Base-by-base conservation (phyloP, 148 eudicot genomes). In the Dianthus caryophyllus region DNA sequence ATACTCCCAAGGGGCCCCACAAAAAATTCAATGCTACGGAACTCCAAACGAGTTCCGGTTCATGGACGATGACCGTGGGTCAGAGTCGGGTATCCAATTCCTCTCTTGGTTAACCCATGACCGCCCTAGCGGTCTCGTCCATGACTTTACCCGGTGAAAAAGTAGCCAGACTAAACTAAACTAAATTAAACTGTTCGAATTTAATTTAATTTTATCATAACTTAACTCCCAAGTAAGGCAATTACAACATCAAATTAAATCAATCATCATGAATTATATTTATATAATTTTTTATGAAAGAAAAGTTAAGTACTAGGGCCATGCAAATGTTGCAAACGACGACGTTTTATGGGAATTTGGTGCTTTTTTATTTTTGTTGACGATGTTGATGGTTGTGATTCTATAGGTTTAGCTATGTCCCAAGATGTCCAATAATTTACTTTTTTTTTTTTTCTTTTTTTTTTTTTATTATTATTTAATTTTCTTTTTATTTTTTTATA, bases 51-150 rank as follows among this genome's bases (percentile, higher is more conserved):
- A 91, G 64, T 91, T 68, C 75, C 78, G 90, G 69, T 88, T 91
- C 76, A 78, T 85, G 12, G 90, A 88, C 10, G 85, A 81, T 24
- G 82, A 75, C 38, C 72, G 68, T 18, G 83, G 65, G 13, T 76
- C 77, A 17, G 83, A 76, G 14, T 38, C 65, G 36, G 81, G 82
- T 52, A 77, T 82, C 31, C 83, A 82, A 9, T 87, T 84, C 67
- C 84, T 84, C 6, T 85, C 95, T 7, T 90, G 95, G 95, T 80
- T 84, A 0, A 85, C 85, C 14, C 87, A 87, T 67, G 85, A 90
- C 69, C 67, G 96, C 66, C 81, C 91, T 2, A 76, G 63, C 7
- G 75, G 83, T 33, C 79, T 79, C 1, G 88, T 84, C 48, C 89
- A 90, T 65, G 88, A 87, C 82, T 87, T 89, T 71, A 89, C 91